Percentiles rank a stretch among this genome's conserved stretches.
Evolutionary conservation across 352 stramenopile genomes (phyloP).

Genomic region (Globisporangium spinosum): DNA sequence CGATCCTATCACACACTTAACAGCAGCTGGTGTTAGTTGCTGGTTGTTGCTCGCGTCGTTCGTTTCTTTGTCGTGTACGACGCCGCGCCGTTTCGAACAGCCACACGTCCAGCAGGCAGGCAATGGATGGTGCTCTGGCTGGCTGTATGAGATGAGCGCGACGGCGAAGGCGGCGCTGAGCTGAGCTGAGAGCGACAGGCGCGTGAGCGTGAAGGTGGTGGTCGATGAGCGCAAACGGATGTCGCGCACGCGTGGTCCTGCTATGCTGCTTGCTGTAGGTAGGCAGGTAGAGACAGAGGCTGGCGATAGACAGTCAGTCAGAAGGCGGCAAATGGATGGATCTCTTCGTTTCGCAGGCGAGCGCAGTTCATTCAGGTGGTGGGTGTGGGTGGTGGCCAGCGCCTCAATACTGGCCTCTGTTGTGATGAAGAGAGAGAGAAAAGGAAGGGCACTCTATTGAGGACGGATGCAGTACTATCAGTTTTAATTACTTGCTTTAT

Average conservation of each 20-base stretch:
- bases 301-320: not conserved
- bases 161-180: not conserved
- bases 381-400: not conserved
- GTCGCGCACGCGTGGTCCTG: not conserved
- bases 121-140: not conserved
- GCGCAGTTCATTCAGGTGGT: not conserved
- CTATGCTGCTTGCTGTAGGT: not conserved
- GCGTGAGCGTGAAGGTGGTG: not conserved
- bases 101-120: not conserved
- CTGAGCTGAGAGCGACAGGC: not conserved
- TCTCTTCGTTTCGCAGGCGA: constrained; percentile 4
- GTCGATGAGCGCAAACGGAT: not conserved
- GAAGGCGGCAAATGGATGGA: constrained; percentile 9
- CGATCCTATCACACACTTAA: not conserved
- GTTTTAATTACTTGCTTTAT: not conserved
- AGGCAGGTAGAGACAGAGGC: not conserved
- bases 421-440: not conserved
- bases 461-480: not conserved
- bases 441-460: not conserved
- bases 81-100: not conserved
- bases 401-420: constrained; percentile 10
- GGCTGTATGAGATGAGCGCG: too few species aligned
- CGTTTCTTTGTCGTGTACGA: not conserved
- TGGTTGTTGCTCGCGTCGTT: not conserved
- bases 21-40: not conserved